Percentiles rank a stretch among this genome's conserved stretches.
phyloP scores from a whole-genome alignment of 2,329 filamentous ascomycete species.

The Exophiala lecanii-corni region DNA sequence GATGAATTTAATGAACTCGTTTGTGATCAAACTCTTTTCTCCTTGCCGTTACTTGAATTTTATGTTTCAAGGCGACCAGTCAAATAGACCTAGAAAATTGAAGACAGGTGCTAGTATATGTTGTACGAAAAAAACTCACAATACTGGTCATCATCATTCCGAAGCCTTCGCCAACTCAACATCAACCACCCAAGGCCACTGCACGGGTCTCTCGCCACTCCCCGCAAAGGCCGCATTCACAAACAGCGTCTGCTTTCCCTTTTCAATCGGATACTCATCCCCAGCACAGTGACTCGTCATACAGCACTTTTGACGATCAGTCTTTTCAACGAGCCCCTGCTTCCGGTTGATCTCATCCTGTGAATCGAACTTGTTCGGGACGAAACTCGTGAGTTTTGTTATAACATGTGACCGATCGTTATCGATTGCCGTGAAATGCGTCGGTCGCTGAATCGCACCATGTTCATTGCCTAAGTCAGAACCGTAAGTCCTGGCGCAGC shows the following conservation, averaged over 20 bases:
- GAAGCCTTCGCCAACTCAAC: slow-evolving; percentile 43
- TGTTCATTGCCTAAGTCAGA: too few species aligned
- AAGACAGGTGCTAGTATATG: too few species aligned
- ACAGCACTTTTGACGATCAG: slow-evolving; percentile 29
- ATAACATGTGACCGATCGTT: not conserved
- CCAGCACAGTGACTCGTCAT: slow-evolving; percentile 39
- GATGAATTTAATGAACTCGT: too few species aligned
- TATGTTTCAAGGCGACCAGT: too few species aligned
- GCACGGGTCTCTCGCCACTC: slow-evolving; percentile 36
- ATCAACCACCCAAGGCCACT: slow-evolving; percentile 53
- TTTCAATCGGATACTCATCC: slow-evolving; percentile 31
- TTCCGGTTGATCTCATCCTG: slow-evolving; percentile 5
- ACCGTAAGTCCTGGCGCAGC: slow-evolving; percentile 27
- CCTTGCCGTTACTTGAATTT: too few species aligned
- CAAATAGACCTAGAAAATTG: too few species aligned
- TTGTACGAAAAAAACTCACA: too few species aligned
- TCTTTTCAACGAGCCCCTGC: slow-evolving; percentile 3
- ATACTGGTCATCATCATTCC: too few species aligned
- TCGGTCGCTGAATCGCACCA: too few species aligned
- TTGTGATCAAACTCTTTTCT: too few species aligned
- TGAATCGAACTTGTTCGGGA: slow-evolving; percentile 6
- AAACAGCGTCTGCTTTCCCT: slow-evolving; percentile 52
- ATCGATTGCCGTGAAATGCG: not conserved
- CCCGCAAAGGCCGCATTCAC: slow-evolving; percentile 57
- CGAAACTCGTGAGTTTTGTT: slow-evolving; percentile 11